Evolutionary conservation across 441 rosid genomes (phyloP).

Genomic region (Euphorbia schlechtendalii): DNA sequence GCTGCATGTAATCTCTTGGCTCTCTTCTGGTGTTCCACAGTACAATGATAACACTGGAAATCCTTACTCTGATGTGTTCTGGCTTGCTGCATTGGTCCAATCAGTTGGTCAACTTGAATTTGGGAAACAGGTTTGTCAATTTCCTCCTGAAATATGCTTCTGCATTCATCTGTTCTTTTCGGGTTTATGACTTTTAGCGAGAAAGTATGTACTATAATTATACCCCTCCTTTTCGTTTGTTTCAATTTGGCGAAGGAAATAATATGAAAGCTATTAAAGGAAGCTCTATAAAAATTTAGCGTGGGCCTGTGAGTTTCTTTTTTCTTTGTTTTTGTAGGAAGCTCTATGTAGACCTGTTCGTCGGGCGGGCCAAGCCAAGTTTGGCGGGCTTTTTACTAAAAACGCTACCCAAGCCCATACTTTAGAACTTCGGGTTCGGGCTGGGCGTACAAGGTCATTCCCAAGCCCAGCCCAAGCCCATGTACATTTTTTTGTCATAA

Average conservation of each 20-base stretch:
- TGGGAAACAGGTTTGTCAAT: constrained; percentile 74
- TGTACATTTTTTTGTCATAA: too few species aligned
- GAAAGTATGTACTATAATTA: not conserved
- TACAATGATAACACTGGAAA: constrained; percentile 95
- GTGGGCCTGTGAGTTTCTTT: too few species aligned
- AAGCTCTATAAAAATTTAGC: too few species aligned
- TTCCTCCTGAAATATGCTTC: constrained; percentile 7
- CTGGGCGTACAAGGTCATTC: too few species aligned
- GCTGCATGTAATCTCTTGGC: constrained; percentile 1
- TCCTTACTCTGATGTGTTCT: constrained; percentile 89
- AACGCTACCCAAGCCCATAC: too few species aligned
- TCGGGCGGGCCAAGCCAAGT: too few species aligned
- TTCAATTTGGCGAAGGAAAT: too few species aligned
- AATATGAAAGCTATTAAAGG: too few species aligned
- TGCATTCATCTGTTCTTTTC: not conserved
- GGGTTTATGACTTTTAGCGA: not conserved
- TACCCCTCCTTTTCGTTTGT: not conserved
- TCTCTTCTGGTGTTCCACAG: constrained; percentile 36
- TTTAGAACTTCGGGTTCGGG: too few species aligned
- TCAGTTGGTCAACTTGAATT: constrained; percentile 92
- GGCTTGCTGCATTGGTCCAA: constrained; percentile 94
- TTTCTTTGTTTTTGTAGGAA: not conserved
- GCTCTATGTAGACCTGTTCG: not conserved
- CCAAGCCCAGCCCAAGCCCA: too few species aligned
- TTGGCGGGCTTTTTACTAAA: too few species aligned